phyloP scores from a whole-genome alignment of 768 basidiomycete genomes.

The Albatrellus ellisii region DNA sequence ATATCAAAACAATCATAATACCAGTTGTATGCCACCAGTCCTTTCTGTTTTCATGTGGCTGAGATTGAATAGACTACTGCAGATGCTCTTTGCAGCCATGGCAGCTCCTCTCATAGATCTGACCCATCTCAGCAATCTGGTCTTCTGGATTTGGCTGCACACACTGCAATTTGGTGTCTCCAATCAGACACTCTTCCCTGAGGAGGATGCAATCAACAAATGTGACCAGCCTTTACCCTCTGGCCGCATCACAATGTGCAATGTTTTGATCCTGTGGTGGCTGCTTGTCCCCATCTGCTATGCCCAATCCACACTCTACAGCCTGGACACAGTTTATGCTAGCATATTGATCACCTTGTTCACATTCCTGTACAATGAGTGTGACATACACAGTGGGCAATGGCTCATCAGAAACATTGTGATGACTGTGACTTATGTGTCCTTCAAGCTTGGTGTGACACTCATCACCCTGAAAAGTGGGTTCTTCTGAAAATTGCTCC shows the following conservation, averaged over 20 bases:
- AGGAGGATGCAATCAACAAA: conserved; percentile 21
- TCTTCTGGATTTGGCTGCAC: conserved; percentile 22
- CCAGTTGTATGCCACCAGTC: conserved; percentile 15
- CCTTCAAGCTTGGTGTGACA: conserved; percentile 27
- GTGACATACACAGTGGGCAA: conserved; percentile 11
- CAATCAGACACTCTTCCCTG: conserved; percentile 18
- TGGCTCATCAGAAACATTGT: conserved; percentile 25
- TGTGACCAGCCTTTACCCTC: conserved; percentile 22
- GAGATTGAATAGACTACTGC: neutral
- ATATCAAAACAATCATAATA: conserved; percentile 15
- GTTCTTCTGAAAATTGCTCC: too few species aligned
- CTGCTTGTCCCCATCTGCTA: conserved; percentile 16
- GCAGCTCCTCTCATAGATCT: conserved; percentile 6
- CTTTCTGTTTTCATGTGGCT: too few species aligned
- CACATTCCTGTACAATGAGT: conserved; percentile 18
- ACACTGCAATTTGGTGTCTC: conserved; percentile 19
- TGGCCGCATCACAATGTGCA: conserved; percentile 15
- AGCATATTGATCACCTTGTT: conserved; percentile 12
- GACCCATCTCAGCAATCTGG: conserved; percentile 4
- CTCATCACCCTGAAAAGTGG: too few species aligned
- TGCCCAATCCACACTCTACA: conserved; percentile 13
- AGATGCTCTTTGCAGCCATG: conserved; percentile 12
- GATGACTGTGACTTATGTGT: conserved; percentile 24
- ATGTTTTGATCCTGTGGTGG: conserved; percentile 19
- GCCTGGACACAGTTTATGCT: conserved; percentile 8